phyloP scores from a whole-genome alignment of 768 basidiomycete genomes.

The Tricholoma terreum region DNA sequence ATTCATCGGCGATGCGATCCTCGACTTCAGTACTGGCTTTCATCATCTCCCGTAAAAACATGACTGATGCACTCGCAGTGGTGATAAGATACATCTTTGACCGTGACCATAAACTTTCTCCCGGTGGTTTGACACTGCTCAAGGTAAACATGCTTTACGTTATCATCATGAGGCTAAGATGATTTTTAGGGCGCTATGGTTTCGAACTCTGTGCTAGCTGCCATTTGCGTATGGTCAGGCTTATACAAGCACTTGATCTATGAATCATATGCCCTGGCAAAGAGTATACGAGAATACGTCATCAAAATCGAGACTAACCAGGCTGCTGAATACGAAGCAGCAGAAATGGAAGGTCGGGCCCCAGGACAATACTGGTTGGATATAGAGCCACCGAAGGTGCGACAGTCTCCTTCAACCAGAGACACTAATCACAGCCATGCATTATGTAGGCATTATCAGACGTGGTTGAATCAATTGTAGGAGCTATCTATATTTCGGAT shows the following conservation, averaged over 20 bases:
- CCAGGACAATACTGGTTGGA: slow-evolving; percentile 79
- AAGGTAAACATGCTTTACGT: slow-evolving; percentile 46
- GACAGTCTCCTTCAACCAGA: no score
- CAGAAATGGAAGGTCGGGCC: slow-evolving; percentile 44
- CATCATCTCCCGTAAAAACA: slow-evolving; percentile 2
- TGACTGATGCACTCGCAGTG: slow-evolving; percentile 42
- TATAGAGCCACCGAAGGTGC: slow-evolving; percentile 74
- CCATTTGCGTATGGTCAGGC: slow-evolving; percentile 68
- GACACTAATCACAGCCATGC: background rate
- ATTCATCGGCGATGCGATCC: slow-evolving; percentile 82
- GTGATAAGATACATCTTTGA: slow-evolving; percentile 69
- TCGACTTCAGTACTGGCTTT: slow-evolving; percentile 68
- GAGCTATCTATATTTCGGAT: slow-evolving; percentile 78
- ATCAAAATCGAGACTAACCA: slow-evolving; percentile 43
- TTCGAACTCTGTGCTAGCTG: slow-evolving; percentile 73
- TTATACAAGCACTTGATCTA: slow-evolving; percentile 60
- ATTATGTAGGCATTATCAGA: slow-evolving; percentile 65
- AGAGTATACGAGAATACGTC: slow-evolving; percentile 52
- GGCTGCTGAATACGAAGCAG: slow-evolving; percentile 44
- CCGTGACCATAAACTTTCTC: slow-evolving; percentile 59
- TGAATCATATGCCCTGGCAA: slow-evolving; percentile 50
- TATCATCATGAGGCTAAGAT: background rate
- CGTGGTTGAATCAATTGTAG: slow-evolving; percentile 75
- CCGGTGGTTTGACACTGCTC: slow-evolving; percentile 74
- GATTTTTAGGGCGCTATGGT: slow-evolving; percentile 73